Base-by-base conservation (phyloP, 208 protist species). In the Leishmania braziliensis region DNA sequence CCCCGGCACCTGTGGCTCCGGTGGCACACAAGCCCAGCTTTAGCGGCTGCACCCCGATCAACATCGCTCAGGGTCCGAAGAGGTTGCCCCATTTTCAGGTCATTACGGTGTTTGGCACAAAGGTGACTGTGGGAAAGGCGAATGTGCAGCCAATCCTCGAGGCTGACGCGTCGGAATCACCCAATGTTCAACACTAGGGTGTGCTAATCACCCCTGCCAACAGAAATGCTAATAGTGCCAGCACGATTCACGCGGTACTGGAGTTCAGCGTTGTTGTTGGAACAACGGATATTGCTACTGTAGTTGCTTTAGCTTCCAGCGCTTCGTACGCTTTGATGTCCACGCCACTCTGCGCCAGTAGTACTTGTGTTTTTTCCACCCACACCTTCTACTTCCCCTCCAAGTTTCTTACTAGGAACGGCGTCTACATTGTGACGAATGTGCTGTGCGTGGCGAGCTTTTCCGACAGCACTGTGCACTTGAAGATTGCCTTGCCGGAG, bases 371-470 rank as follows among this genome's bases (percentile, higher is more conserved):
- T 50, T 81, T 92, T 77, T 93, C 91, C 26, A 91, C 89, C 26
- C 80, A 80, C 18, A 72, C 84, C 18, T 82, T 93, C 50, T 93
- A 91, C 84, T 96, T 89, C 73, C 90, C 89, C 4, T 78, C 82
- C 5, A 84, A 53, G 46, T 89, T 96, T 72, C 79, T 93, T 51
- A 79, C 70, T 20, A 83, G 83, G n/a, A 82, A 73, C 33, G 89
- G 89, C 23, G 79, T 78, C n/a, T 96, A 89, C 79, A 77, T 94
- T 36, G 86, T 96, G 39, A 90, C 88, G 8, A 96, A 96, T 70
- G 86, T 94, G 43, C 43, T 96, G 58, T 91, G 81, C 65, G 79
- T 94, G 56, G 88, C 91, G 79, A 94, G 84, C 75, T 76, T 33
- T 26, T 86, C 86, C 6, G 86, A 86, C 75, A 81, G 86, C 39